A percentile compares a stretch with the other conserved stretches of the same genome.
Evolutionary conservation across 495 filamentous ascomycete genomes (phyloP).

Genomic region (Entonaema liquescens): DNA sequence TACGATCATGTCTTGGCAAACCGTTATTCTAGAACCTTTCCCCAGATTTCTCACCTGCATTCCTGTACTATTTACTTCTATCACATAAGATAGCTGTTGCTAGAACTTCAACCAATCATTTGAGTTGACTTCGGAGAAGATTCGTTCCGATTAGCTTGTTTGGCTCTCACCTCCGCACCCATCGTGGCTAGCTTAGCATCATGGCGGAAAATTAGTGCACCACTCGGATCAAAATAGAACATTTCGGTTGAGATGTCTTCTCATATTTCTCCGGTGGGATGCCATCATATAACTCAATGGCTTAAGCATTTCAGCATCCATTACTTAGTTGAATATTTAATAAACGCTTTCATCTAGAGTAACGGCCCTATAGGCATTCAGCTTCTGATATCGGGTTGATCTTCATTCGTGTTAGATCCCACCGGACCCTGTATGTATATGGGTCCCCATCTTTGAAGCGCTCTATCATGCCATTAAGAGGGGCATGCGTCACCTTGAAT

Average conservation of each 20-base stretch:
- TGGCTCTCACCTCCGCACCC: conserved; percentile 19
- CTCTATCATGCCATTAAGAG: background rate
- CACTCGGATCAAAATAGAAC: conserved; percentile 11
- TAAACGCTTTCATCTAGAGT: conserved; percentile 3
- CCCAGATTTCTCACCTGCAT: conserved; percentile 23
- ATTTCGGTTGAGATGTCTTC: conserved; percentile 14
- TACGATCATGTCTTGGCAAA: conserved; percentile 32
- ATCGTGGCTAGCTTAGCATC: conserved; percentile 15
- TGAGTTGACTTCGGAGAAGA: background rate
- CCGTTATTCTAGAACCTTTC: conserved; percentile 31
- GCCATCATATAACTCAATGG: background rate
- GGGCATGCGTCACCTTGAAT: background rate
- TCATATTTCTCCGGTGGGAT: conserved; percentile 19
- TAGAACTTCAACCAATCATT: conserved; percentile 10
- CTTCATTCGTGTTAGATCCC: background rate
- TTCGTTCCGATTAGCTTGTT: conserved; percentile 13
- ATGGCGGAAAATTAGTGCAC: conserved; percentile 15
- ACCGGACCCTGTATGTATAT: background rate
- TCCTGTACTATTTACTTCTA: background rate
- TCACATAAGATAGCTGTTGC: background rate
- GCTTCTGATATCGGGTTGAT: background rate
- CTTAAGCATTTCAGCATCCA: background rate
- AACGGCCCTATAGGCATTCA: conserved; percentile 3
- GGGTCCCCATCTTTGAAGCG: background rate
- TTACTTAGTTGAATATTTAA: conserved; percentile 10